Conservation (phyloP, 768 basidiomycete genomes). For the Russula virescens region DNA sequence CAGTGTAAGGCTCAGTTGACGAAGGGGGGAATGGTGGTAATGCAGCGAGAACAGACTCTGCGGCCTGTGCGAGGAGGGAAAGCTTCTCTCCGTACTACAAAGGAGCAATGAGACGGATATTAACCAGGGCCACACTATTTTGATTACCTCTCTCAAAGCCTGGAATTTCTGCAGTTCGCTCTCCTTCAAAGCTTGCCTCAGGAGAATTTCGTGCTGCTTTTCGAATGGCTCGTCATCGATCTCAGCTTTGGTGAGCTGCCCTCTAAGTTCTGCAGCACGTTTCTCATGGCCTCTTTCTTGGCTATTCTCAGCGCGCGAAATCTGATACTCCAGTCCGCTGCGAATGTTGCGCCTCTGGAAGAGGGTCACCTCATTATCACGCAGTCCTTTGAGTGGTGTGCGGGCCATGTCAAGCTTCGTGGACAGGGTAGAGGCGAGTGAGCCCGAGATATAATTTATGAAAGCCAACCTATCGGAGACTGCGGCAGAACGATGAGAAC, state of each 20-base stretch:
- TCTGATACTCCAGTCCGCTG: slow-evolving; percentile 50
- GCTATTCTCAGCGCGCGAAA: slow-evolving; percentile 59
- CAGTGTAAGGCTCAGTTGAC: slow-evolving; percentile 48
- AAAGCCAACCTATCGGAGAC: slow-evolving; percentile 80
- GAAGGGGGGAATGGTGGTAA: slow-evolving; percentile 68
- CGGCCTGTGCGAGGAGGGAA: slow-evolving; percentile 65
- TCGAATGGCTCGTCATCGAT: slow-evolving; percentile 59
- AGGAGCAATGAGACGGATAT: slow-evolving; percentile 11
- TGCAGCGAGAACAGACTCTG: slow-evolving; percentile 52
- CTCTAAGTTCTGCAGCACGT: slow-evolving; percentile 63
- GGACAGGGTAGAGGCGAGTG: slow-evolving; percentile 56
- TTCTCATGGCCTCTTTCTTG: slow-evolving; percentile 59
- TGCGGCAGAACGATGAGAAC: neutral
- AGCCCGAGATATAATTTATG: slow-evolving; percentile 71
- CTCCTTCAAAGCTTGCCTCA: slow-evolving; percentile 69
- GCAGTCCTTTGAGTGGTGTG: slow-evolving; percentile 59
- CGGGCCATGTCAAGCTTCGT: slow-evolving; percentile 59
- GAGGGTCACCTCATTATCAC: slow-evolving; percentile 61
- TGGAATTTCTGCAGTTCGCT: slow-evolving; percentile 77
- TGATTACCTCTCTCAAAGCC: slow-evolving; percentile 66
- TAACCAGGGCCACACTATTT: neutral
- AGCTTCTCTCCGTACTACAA: slow-evolving; percentile 77
- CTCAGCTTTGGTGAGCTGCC: slow-evolving; percentile 61
- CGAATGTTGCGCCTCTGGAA: slow-evolving; percentile 59
- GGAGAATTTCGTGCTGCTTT: slow-evolving; percentile 62